These are phyloP conservation scores for Xylaria castorea DNA, from an alignment of 495 filamentous ascomycete species.

Conservation along the genomic window DNA sequence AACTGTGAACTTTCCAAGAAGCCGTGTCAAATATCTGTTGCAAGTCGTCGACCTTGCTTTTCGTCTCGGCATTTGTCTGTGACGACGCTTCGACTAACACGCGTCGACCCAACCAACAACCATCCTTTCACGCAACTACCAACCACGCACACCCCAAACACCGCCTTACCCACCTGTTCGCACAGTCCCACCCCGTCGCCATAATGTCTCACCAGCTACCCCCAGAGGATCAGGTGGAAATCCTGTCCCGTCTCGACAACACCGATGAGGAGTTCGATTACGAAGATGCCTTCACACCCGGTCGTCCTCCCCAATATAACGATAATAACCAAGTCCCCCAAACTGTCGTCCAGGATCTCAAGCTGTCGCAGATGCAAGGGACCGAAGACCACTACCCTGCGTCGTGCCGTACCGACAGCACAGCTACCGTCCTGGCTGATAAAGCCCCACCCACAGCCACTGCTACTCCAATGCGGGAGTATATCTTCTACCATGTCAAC, in stretches of 20 bases:
- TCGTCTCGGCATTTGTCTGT: not conserved
- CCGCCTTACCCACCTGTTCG: not conserved
- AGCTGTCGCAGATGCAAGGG: not conserved
- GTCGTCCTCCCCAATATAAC: conserved; percentile 34
- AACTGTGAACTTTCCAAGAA: not conserved
- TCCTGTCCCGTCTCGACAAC: not conserved
- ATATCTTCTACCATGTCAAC: conserved; percentile 20
- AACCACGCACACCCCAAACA: not conserved
- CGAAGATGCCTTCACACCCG: conserved; percentile 25
- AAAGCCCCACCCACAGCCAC: not conserved
- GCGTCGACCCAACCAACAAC: not conserved
- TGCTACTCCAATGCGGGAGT: not conserved
- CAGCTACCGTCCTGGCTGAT: not conserved
- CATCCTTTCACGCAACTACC: not conserved
- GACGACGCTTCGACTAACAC: not conserved
- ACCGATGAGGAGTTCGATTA: not conserved
- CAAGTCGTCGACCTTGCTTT: conserved; percentile 9
- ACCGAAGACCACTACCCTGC: not conserved
- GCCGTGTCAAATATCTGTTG: not conserved
- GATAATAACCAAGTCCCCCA: conserved; percentile 32
- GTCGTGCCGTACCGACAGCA: conserved; percentile 11
- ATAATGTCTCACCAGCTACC: not conserved
- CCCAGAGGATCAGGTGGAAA: conserved; percentile 17
- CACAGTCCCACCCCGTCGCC: not conserved
- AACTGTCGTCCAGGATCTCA: not conserved